A percentile compares a stretch with the other conserved stretches of the same genome.
These are phyloP conservation scores for Phaeosphaeriaceae sp. DNA, from an alignment of 2,329 filamentous ascomycete species.

Conservation along the genomic window DNA sequence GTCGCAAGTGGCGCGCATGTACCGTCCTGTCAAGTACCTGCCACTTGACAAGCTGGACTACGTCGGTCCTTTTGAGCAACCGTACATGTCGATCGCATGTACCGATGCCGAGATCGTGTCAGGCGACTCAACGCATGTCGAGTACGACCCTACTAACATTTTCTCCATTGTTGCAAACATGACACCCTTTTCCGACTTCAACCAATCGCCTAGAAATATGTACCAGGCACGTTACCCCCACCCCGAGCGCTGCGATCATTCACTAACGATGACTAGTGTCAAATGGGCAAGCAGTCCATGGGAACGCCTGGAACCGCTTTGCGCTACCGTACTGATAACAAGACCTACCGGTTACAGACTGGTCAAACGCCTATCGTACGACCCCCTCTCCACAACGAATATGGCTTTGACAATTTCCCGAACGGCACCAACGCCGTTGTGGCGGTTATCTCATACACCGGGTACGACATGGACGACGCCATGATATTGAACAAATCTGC, in stretches of 20 bases:
- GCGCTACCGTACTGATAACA: slow-evolving; percentile 92
- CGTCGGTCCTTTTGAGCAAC: slow-evolving; percentile 93
- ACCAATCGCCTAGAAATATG: slow-evolving; percentile 98
- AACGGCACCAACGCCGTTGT: slow-evolving; percentile 96
- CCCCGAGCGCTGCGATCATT: too few species aligned
- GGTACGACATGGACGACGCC: slow-evolving; percentile 99
- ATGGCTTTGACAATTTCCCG: slow-evolving; percentile 97
- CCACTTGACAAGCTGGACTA: slow-evolving; percentile 85
- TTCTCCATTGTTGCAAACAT: slow-evolving; percentile 97
- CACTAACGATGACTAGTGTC: too few species aligned
- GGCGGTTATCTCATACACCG: slow-evolving; percentile 97
- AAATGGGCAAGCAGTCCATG: slow-evolving; percentile 97
- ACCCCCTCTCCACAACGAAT: slow-evolving; percentile 90
- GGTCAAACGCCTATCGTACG: slow-evolving; percentile 95
- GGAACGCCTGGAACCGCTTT: slow-evolving; percentile 89
- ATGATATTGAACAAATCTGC: slow-evolving; percentile 99
- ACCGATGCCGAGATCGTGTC: slow-evolving; percentile 85
- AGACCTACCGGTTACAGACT: slow-evolving; percentile 91
- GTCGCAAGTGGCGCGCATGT: slow-evolving; percentile 82
- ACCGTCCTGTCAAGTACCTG: slow-evolving; percentile 90
- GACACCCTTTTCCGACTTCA: slow-evolving; percentile 98
- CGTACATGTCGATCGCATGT: slow-evolving; percentile 97
- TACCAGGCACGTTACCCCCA: too few species aligned
- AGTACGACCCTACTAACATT: slow-evolving; percentile 94
- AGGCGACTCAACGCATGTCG: slow-evolving; percentile 91